Evolutionary conservation across 2,329 filamentous ascomycete species (phyloP).

Genomic region (Pseudogymnoascus sp.): DNA sequence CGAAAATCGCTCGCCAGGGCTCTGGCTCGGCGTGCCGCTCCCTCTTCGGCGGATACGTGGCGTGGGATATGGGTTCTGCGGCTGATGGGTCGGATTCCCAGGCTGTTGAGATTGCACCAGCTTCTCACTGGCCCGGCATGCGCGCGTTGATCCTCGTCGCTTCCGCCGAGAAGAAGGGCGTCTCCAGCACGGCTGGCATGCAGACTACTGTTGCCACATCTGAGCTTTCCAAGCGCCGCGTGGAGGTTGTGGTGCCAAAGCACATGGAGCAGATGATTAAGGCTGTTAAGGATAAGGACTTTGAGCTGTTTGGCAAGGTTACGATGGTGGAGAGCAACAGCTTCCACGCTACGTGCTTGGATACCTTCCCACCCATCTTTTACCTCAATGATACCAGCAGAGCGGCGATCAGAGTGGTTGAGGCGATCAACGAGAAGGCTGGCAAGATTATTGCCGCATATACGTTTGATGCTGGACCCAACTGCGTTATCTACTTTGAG

Average conservation of each 20-base stretch:
- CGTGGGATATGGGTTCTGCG: slow-evolving; percentile 73
- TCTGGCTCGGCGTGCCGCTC: slow-evolving; percentile 91
- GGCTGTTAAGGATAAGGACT: slow-evolving; percentile 70
- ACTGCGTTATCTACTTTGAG: slow-evolving; percentile 92
- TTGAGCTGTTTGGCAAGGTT: slow-evolving; percentile 75
- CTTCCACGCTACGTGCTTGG: slow-evolving; percentile 90
- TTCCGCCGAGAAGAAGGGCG: slow-evolving; percentile 90
- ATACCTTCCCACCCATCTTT: slow-evolving; percentile 95
- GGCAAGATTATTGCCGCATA: slow-evolving; percentile 82
- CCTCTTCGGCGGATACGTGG: slow-evolving; percentile 91
- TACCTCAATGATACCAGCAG: slow-evolving; percentile 94
- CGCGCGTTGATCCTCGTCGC: slow-evolving; percentile 84
- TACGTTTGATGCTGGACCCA: slow-evolving; percentile 95
- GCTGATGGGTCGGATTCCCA: slow-evolving; percentile 77
- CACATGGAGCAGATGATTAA: slow-evolving; percentile 80
- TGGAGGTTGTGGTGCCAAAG: slow-evolving; percentile 66
- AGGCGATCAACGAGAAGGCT: slow-evolving; percentile 74
- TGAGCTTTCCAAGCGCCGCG: slow-evolving; percentile 72
- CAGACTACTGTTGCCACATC: slow-evolving; percentile 92
- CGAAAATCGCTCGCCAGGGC: slow-evolving; percentile 82
- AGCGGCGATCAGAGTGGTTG: slow-evolving; percentile 79
- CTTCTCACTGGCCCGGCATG: slow-evolving; percentile 92
- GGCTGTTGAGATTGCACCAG: slow-evolving; percentile 80
- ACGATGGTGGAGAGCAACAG: slow-evolving; percentile 97
- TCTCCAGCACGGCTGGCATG: slow-evolving; percentile 89